phyloP scores from a whole-genome alignment of 2,329 filamentous ascomycete species.

The Fusarium camptoceras region DNA sequence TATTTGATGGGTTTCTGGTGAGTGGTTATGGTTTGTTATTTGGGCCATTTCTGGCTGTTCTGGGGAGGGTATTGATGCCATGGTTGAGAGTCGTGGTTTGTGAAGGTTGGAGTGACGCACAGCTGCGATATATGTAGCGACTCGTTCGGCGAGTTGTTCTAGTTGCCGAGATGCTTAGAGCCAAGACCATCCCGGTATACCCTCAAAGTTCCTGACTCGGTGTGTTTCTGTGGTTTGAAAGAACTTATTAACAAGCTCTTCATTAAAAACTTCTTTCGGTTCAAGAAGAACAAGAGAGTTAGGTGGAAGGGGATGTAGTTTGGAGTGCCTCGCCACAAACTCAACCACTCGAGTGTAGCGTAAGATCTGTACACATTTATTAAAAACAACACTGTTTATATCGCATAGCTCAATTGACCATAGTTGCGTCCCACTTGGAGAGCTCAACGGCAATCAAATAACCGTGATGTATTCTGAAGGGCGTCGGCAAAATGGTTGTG shows the following conservation, averaged over 20 bases:
- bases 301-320: not conserved
- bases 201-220: not conserved
- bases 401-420: not conserved
- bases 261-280: no score
- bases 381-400: not conserved
- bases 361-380: not conserved
- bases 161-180: no score
- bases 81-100: no score
- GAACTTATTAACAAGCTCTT: no score
- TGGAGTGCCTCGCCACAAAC: not conserved
- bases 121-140: no score
- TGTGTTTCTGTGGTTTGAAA: not conserved
- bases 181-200: no score
- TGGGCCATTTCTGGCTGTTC: conserved; percentile 1
- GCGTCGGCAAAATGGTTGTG: not conserved
- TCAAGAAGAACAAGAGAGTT: no score
- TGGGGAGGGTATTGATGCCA: not conserved
- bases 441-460: no score
- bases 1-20: conserved; percentile 3
- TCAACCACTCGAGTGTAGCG: not conserved
- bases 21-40: not conserved
- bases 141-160: no score
- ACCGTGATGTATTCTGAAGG: not conserved
- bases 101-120: no score
- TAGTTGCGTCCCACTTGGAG: not conserved